These are phyloP conservation scores for Apiospora kogelbergensis DNA, from an alignment of 2,329 filamentous ascomycete genomes.

Conservation along the genomic window DNA sequence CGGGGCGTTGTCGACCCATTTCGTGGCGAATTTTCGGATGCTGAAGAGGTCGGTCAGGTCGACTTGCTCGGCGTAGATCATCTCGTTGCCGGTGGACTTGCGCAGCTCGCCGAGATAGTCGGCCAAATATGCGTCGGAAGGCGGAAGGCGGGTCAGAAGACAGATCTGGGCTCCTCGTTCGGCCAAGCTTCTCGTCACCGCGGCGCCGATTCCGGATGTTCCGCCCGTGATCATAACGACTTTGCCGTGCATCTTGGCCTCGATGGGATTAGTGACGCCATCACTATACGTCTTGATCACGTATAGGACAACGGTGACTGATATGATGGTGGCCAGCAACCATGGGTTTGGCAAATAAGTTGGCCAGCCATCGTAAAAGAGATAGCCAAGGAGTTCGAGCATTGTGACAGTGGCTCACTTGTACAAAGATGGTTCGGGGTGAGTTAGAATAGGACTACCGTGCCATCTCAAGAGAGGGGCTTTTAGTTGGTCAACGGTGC, in stretches of 20 bases:
- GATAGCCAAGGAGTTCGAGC: constrained; percentile 49
- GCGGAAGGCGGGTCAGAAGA: constrained; percentile 79
- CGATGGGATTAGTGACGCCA: constrained; percentile 71
- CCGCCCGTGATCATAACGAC: constrained; percentile 93
- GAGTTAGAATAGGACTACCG: constrained; percentile 3
- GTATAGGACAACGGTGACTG: constrained; percentile 38
- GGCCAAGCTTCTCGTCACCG: constrained; percentile 73
- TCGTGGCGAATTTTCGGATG: constrained; percentile 89
- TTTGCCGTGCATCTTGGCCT: constrained; percentile 88
- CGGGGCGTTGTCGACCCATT: constrained; percentile 96
- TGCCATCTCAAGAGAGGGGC: constrained; percentile 17
- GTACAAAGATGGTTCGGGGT: background rate
- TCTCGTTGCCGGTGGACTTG: constrained; percentile 70
- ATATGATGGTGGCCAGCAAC: constrained; percentile 40
- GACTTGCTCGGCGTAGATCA: constrained; percentile 95
- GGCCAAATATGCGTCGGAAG: constrained; percentile 82
- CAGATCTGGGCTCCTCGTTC: constrained; percentile 84
- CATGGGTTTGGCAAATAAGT: constrained; percentile 46
- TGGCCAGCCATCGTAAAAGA: constrained; percentile 50
- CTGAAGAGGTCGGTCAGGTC: constrained; percentile 87
- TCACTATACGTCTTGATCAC: constrained; percentile 72
- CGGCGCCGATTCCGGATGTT: constrained; percentile 87
- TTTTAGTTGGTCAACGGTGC: background rate
- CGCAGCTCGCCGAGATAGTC: constrained; percentile 93
- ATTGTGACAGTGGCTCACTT: constrained; percentile 41